Percentiles rank a stretch among this genome's conserved stretches.
phyloP scores from a whole-genome alignment of 345 rosid species.

The Jatropha curcas region DNA sequence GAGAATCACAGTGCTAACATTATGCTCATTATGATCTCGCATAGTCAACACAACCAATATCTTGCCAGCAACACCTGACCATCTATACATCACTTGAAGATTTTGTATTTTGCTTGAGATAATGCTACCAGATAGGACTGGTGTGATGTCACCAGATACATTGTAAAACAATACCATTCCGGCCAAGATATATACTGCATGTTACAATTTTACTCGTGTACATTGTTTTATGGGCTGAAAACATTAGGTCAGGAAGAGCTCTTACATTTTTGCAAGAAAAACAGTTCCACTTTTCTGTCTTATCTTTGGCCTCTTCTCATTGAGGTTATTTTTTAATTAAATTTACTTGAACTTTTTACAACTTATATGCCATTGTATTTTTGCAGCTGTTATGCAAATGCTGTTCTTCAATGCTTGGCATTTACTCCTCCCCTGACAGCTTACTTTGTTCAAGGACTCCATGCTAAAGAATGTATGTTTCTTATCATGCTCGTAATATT shows the following conservation, averaged over 20 bases:
- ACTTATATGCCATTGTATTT: slow-evolving; percentile 23
- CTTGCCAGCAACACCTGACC: too few species aligned
- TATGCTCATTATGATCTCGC: neutral
- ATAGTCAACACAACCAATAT: neutral
- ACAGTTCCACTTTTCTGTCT: neutral
- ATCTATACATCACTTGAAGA: neutral
- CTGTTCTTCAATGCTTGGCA: slow-evolving; percentile 85
- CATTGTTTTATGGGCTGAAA: neutral
- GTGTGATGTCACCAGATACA: neutral
- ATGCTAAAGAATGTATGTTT: slow-evolving; percentile 74
- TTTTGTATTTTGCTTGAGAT: slow-evolving; percentile 1
- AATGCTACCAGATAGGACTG: neutral
- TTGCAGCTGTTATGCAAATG: slow-evolving; percentile 97
- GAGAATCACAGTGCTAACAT: neutral
- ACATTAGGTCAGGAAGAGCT: neutral
- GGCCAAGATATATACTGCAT: neutral
- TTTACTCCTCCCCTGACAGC: slow-evolving; percentile 92
- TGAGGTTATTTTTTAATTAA: neutral
- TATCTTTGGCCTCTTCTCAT: neutral
- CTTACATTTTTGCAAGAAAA: neutral
- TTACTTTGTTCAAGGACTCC: slow-evolving; percentile 80
- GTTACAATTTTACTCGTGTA: neutral
- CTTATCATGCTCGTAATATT: slow-evolving; percentile 12
- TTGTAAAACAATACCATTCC: too few species aligned
- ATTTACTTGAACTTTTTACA: slow-evolving; percentile 7